A percentile compares a stretch with the other conserved stretches of the same genome.
These are phyloP conservation scores for Willaertia magna DNA, from an alignment of 208 protist species.

Conservation along the genomic window DNA sequence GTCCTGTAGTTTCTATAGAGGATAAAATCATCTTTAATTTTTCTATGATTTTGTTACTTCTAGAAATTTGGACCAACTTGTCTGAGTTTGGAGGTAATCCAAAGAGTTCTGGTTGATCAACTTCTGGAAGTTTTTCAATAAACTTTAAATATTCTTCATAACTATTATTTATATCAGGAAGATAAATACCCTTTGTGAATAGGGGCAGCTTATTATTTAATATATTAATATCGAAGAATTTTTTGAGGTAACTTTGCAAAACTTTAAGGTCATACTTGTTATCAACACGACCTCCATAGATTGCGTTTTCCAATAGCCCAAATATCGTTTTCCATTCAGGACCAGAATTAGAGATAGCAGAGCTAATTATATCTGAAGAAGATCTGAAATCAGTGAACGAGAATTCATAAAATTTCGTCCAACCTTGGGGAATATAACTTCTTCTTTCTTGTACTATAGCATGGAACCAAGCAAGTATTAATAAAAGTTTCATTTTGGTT, in stretches of 20 bases:
- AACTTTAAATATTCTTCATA: conserved; percentile 47
- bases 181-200: not conserved
- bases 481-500: conserved; percentile 67
- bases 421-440: conserved; percentile 91
- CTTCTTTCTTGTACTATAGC: conserved; percentile 87
- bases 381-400: conserved; percentile 77
- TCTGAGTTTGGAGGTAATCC: conserved; percentile 82
- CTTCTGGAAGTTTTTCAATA: conserved; percentile 67
- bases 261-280: conserved; percentile 77
- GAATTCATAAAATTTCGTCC: conserved; percentile 92
- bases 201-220: conserved; percentile 26
- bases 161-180: not conserved
- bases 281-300: conserved; percentile 92
- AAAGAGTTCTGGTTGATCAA: conserved; percentile 76
- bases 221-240: conserved; percentile 60
- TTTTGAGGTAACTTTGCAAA: conserved; percentile 68
- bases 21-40: conserved; percentile 60
- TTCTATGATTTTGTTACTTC: conserved; percentile 45
- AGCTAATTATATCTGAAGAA: conserved; percentile 67
- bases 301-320: conserved; percentile 77
- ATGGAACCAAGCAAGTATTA: conserved; percentile 83
- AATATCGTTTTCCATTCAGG: conserved; percentile 74
- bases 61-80: conserved; percentile 64
- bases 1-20: not conserved
- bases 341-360: conserved; percentile 24